Percentiles rank a stretch among this genome's conserved stretches.
Conservation (phyloP, 495 filamentous ascomycete species). For the Thermochaetoides thermophila region DNA sequence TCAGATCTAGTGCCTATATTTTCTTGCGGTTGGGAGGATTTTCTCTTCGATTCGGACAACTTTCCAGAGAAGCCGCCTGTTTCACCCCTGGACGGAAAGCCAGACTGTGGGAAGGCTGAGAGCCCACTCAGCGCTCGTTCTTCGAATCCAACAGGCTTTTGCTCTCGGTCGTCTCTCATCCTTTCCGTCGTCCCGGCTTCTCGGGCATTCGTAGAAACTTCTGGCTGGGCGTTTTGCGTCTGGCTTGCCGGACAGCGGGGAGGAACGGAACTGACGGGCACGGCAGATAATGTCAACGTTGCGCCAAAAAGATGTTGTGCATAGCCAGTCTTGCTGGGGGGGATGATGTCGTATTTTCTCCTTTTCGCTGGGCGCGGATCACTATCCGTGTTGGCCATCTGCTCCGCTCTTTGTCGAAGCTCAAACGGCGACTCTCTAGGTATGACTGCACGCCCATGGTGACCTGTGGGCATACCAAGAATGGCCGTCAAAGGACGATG, state of each 20-base stretch:
- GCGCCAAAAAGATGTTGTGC: slow-evolving; percentile 38
- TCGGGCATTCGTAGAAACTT: too few relatives aligned
- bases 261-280: slow-evolving; percentile 22
- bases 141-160: too few relatives aligned
- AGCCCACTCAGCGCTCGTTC: too few relatives aligned
- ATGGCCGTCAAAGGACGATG: slow-evolving; percentile 31
- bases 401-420: slow-evolving; percentile 21
- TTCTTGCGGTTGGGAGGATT: too few relatives aligned
- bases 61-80: too few relatives aligned
- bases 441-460: slow-evolving; percentile 34
- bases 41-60: too few relatives aligned
- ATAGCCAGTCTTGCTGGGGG: slow-evolving; percentile 34
- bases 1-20: too few relatives aligned
- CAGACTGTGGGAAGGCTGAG: too few relatives aligned
- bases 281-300: slow-evolving; percentile 27
- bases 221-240: too few relatives aligned
- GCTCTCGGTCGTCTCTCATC: too few relatives aligned
- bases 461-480: slow-evolving; percentile 33
- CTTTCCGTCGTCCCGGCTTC: too few relatives aligned
- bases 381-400: slow-evolving; percentile 4
- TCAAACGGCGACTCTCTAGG: slow-evolving; percentile 36
- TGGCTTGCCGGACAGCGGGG: slow-evolving; percentile 11
- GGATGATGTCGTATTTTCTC: slow-evolving; percentile 19
- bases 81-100: too few relatives aligned
- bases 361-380: slow-evolving; percentile 21